Percentiles rank a stretch among this genome's conserved stretches.
Conservation (phyloP, 208 protist species). For the Leishmania arabica region DNA sequence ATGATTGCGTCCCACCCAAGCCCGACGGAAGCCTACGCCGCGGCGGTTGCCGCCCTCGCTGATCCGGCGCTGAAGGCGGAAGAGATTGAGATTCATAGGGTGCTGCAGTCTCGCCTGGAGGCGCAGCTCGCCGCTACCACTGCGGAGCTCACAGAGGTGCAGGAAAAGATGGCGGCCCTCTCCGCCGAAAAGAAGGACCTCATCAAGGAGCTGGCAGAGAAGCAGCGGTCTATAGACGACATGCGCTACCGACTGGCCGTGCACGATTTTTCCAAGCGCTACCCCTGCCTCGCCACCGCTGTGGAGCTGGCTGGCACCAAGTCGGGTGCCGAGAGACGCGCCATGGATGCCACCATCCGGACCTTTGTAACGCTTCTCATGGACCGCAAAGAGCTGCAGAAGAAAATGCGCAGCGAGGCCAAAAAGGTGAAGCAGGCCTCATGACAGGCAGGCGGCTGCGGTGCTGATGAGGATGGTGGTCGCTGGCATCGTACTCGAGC, state of each 20-base stretch:
- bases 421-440: slow-evolving; percentile 32
- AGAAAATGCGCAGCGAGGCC: slow-evolving; percentile 39
- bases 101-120: slow-evolving; percentile 39
- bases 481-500: background rate
- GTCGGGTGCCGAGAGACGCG: slow-evolving; percentile 55
- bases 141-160: slow-evolving; percentile 20
- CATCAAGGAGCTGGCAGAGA: slow-evolving; percentile 42
- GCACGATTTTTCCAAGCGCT: slow-evolving; percentile 64
- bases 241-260: slow-evolving; percentile 69
- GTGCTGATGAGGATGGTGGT: background rate
- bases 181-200: slow-evolving; percentile 18
- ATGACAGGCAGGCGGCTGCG: background rate
- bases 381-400: slow-evolving; percentile 62
- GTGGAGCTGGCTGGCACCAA: slow-evolving; percentile 44
- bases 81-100: slow-evolving; percentile 65
- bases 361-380: slow-evolving; percentile 59
- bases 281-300: slow-evolving; percentile 46
- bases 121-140: slow-evolving; percentile 27
- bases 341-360: slow-evolving; percentile 57
- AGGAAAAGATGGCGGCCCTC: slow-evolving; percentile 23
- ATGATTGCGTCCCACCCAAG: slow-evolving; percentile 40
- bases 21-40: slow-evolving; percentile 33
- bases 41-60: slow-evolving; percentile 39
- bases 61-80: slow-evolving; percentile 74
- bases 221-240: slow-evolving; percentile 56